phyloP scores from a whole-genome alignment of 352 stramenopile species.

The Pythium aristosporum region DNA sequence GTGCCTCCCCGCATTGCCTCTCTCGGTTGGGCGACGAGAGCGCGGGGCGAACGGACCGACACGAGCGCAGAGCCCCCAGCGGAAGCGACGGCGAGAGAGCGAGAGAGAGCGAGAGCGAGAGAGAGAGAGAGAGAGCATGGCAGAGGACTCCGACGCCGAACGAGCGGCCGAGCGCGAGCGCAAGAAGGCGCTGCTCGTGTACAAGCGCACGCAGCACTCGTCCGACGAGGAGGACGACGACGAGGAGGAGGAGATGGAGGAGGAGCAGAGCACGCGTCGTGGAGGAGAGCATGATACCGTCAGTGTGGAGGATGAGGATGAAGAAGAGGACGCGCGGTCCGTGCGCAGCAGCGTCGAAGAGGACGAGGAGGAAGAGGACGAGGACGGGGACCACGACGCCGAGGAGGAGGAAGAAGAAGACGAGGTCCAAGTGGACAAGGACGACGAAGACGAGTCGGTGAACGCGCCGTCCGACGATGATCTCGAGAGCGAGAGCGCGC shows the following conservation, averaged over 20 bases:
- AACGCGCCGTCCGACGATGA: constrained; percentile 77
- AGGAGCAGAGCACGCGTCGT: constrained; percentile 10
- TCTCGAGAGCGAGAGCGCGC: constrained; percentile 43
- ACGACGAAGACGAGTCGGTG: constrained; percentile 76
- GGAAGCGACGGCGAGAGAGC: not conserved
- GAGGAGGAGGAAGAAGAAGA: constrained; percentile 45
- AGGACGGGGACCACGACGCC: constrained; percentile 23
- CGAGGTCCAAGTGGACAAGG: constrained; percentile 65
- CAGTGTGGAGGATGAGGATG: constrained; percentile 39
- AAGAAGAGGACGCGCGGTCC: constrained; percentile 28
- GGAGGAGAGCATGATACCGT: constrained; percentile 25
- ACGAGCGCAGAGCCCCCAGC: not conserved
- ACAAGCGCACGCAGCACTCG: constrained; percentile 69
- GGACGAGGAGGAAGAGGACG: constrained; percentile 34
- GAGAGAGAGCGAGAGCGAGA: constrained; percentile 1
- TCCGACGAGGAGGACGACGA: constrained; percentile 48
- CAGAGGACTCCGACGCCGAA: constrained; percentile 27
- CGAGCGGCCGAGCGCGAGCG: constrained; percentile 48
- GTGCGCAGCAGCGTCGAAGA: constrained; percentile 25
- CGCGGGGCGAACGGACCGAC: not conserved
- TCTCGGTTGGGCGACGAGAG: constrained; percentile 20
- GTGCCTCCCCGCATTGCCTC: not conserved
- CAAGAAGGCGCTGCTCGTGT: constrained; percentile 80
- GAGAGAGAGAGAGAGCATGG: constrained; percentile 10
- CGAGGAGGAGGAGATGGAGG: constrained; percentile 39